A percentile compares a stretch with the other conserved stretches of the same genome.
phyloP scores from a whole-genome alignment of 495 filamentous ascomycete genomes.

The Annulohypoxylon bovei region DNA sequence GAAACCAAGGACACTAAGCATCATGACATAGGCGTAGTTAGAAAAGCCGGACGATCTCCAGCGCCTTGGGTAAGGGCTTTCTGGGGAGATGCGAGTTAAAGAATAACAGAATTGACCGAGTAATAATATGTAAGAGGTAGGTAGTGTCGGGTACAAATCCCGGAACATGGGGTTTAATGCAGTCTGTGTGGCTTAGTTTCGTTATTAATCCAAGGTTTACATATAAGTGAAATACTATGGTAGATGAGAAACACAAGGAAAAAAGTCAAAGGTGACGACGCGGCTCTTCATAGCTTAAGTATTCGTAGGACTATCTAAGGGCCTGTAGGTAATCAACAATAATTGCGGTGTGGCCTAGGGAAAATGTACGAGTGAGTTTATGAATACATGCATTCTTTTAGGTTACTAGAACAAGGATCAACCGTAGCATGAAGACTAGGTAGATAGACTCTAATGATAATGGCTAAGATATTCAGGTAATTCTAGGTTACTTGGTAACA shows the following conservation, averaged over 20 bases:
- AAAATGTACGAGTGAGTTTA: background rate
- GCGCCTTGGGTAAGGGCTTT: slow-evolving; percentile 34
- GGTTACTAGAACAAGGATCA: background rate
- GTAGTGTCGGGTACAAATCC: slow-evolving; percentile 23
- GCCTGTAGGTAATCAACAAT: background rate
- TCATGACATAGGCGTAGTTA: slow-evolving; percentile 8
- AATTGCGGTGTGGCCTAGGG: background rate
- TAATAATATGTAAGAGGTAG: slow-evolving; percentile 14
- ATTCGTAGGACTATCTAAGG: too few species aligned
- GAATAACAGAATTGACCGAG: slow-evolving; percentile 28
- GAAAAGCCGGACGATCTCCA: slow-evolving; percentile 27
- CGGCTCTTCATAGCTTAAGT: background rate
- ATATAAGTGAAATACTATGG: background rate
- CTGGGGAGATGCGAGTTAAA: slow-evolving; percentile 25
- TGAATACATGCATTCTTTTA: background rate
- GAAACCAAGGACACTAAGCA: slow-evolving; percentile 29
- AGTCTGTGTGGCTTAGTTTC: slow-evolving; percentile 28
- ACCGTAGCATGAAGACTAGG: background rate
- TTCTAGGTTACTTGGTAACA: background rate
- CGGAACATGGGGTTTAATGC: slow-evolving; percentile 24
- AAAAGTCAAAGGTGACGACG: background rate
- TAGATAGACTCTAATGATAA: slow-evolving; percentile 2
- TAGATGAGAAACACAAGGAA: slow-evolving; percentile 1
- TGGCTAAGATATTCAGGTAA: background rate
- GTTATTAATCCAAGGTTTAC: slow-evolving; percentile 28